These are phyloP conservation scores for Suillus brevipes DNA, from an alignment of 768 basidiomycete genomes.

Conservation along the genomic window DNA sequence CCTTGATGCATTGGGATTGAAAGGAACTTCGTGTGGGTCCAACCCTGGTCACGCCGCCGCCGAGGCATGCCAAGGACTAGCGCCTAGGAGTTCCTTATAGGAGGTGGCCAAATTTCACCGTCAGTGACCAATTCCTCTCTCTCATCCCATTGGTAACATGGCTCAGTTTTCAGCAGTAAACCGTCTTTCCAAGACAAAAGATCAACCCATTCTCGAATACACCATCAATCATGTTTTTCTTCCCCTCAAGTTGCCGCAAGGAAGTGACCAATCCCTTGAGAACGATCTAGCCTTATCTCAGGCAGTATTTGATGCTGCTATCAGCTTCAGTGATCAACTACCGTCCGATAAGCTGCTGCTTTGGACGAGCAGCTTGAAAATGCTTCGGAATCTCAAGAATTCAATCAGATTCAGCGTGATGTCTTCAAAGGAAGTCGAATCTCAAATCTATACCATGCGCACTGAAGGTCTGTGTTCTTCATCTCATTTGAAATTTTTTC, in stretches of 20 bases:
- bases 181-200: not conserved
- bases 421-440: constrained; percentile 15
- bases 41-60: no score
- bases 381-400: constrained; percentile 29
- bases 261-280: constrained; percentile 28
- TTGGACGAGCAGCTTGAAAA: constrained; percentile 35
- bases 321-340: constrained; percentile 18
- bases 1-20: no score
- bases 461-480: constrained; percentile 11
- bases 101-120: no score
- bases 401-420: constrained; percentile 7
- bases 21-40: no score
- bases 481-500: not conserved
- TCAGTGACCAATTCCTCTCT: no score
- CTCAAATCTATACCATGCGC: constrained; percentile 21
- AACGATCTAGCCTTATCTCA: constrained; percentile 30
- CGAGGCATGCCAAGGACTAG: not conserved
- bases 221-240: constrained; percentile 44
- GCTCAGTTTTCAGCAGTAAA: not conserved
- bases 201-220: constrained; percentile 23
- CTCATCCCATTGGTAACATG: not conserved
- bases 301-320: constrained; percentile 19
- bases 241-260: constrained; percentile 42
- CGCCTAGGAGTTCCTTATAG: not conserved
- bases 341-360: constrained; percentile 8